These are phyloP conservation scores for Parathielavia hyrcaniae DNA, from an alignment of 495 filamentous ascomycete genomes.

Conservation along the genomic window DNA sequence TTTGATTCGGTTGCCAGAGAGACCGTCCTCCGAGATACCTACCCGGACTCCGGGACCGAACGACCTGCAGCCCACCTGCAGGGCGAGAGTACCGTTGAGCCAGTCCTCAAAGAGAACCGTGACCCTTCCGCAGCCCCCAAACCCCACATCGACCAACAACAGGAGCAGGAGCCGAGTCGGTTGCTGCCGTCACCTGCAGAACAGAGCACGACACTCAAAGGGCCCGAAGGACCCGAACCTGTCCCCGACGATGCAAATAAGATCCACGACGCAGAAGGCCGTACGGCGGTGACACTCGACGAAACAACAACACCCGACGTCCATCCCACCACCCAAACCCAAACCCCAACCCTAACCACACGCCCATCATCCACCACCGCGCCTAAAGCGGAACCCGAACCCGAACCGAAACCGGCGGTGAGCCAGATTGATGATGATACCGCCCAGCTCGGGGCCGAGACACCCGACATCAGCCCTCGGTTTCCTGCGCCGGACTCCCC, in stretches of 20 bases:
- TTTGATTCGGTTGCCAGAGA: conserved; percentile 19
- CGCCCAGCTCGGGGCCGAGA: conserved; percentile 25
- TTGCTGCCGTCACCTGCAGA: background rate
- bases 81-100: background rate
- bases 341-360: background rate
- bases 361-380: background rate
- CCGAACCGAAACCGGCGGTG: no score
- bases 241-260: background rate
- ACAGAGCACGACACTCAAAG: background rate
- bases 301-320: no score
- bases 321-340: no score
- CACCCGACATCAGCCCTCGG: conserved; percentile 12
- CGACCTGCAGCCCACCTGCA: conserved; percentile 8
- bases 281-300: background rate
- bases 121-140: background rate
- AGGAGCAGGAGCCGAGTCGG: background rate
- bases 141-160: conserved; percentile 4
- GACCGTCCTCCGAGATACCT: conserved; percentile 7
- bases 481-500: conserved; percentile 23
- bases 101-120: background rate
- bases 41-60: conserved; percentile 24
- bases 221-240: conserved; percentile 2
- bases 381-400: background rate
- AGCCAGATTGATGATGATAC: background rate
- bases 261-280: background rate